Conservation (phyloP, 768 basidiomycete species). For the Rhizopogon rudus region DNA sequence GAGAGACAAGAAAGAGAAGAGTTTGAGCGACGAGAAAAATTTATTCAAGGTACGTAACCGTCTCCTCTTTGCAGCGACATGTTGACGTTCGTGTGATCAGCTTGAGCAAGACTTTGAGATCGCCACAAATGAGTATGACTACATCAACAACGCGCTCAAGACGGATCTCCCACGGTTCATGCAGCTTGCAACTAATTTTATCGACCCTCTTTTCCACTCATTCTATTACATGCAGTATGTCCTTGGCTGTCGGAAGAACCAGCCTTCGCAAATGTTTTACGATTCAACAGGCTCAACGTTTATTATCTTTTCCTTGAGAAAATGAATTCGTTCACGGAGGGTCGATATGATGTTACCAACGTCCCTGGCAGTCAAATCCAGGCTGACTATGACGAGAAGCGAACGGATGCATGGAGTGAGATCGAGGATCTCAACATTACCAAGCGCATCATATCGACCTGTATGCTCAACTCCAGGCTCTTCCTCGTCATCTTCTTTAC, state of each 20-base stretch:
- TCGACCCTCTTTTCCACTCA: slow-evolving; percentile 96
- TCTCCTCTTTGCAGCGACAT: not conserved
- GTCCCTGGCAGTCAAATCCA: slow-evolving; percentile 66
- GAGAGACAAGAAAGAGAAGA: slow-evolving; percentile 98
- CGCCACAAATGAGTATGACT: slow-evolving; percentile 90
- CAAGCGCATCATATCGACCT: slow-evolving; percentile 81
- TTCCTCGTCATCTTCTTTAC: not conserved
- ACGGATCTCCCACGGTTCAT: slow-evolving; percentile 93
- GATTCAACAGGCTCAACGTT: slow-evolving; percentile 68
- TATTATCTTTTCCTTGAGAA: slow-evolving; percentile 95
- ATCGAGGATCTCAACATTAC: slow-evolving; percentile 80
- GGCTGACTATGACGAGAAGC: slow-evolving; percentile 69
- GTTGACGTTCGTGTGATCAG: slow-evolving; percentile 31
- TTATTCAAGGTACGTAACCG: slow-evolving; percentile 72
- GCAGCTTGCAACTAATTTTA: slow-evolving; percentile 80
- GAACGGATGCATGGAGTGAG: slow-evolving; percentile 75
- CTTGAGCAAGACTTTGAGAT: slow-evolving; percentile 95
- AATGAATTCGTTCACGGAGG: slow-evolving; percentile 79
- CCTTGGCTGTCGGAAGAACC: not conserved
- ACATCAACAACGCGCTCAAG: slow-evolving; percentile 87
- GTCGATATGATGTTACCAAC: slow-evolving; percentile 70
- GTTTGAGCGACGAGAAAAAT: slow-evolving; percentile 93
- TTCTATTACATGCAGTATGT: slow-evolving; percentile 99
- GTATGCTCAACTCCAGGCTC: slow-evolving; percentile 39
- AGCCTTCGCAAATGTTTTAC: not conserved